Evolutionary conservation across 352 stramenopile species (phyloP).

Genomic region (Aphanomyces invadans): DNA sequence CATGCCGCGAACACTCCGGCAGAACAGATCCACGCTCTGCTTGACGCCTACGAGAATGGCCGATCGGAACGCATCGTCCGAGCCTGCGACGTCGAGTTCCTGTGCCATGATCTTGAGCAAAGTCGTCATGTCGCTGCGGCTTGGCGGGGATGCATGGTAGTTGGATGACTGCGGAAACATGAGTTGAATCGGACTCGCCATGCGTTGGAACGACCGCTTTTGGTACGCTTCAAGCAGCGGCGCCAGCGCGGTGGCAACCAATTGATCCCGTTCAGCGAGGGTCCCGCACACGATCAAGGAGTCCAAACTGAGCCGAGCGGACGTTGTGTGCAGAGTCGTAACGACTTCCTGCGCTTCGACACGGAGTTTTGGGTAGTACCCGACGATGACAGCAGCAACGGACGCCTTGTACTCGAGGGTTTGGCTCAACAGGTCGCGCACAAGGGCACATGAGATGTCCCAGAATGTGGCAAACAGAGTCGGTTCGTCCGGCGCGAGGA

Average conservation of each 20-base stretch:
- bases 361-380: conserved; percentile 70
- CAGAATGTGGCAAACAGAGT: conserved; percentile 79
- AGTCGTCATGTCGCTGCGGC: conserved; percentile 75
- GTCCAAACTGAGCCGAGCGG: conserved; percentile 25
- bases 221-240: conserved; percentile 64
- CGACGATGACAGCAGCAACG: conserved; percentile 64
- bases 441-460: conserved; percentile 73
- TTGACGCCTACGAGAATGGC: conserved; percentile 52
- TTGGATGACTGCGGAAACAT: conserved; percentile 82
- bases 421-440: conserved; percentile 56
- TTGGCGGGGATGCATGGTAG: conserved; percentile 74
- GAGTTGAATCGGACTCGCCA: conserved; percentile 73
- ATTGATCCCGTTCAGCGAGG: conserved; percentile 41
- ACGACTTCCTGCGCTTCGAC: conserved; percentile 60
- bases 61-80: conserved; percentile 50
- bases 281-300: conserved; percentile 27
- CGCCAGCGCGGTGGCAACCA: conserved; percentile 55
- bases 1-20: conserved; percentile 58
- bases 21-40: conserved; percentile 61
- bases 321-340: conserved; percentile 48
- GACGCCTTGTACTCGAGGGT: conserved; percentile 49
- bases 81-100: conserved; percentile 56
- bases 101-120: conserved; percentile 61
- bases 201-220: conserved; percentile 45
- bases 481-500: conserved; percentile 64